These are phyloP conservation scores for Plasmodium reichenowi DNA, from an alignment of 169 alveolate genomes.

Conservation along the genomic window DNA sequence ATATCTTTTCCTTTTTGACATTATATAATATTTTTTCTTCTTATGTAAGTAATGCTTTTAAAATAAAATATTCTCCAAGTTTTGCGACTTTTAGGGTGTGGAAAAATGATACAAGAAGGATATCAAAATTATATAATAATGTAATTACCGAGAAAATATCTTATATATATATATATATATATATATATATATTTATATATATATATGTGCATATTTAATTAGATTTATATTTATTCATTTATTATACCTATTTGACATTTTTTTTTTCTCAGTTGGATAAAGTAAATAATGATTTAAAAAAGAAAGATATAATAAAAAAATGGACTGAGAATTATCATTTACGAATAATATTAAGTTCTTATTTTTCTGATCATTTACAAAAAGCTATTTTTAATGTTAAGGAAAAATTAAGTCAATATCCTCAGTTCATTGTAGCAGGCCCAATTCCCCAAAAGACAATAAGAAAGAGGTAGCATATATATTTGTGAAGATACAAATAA, in stretches of 20 bases:
- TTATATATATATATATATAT: not conserved
- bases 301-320: slow-evolving; percentile 56
- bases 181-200: not conserved
- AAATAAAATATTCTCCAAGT: not conserved
- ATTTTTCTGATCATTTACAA: slow-evolving; percentile 74
- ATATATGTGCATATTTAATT: not conserved
- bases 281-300: slow-evolving; percentile 43
- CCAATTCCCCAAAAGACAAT: slow-evolving; percentile 71
- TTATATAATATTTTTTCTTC: slow-evolving; percentile 4
- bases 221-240: not conserved
- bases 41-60: slow-evolving; percentile 20
- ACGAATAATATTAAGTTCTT: slow-evolving; percentile 41
- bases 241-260: not conserved
- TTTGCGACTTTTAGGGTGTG: not conserved
- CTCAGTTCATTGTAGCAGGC: slow-evolving; percentile 58
- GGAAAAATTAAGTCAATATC: slow-evolving; percentile 52
- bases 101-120: slow-evolving; percentile 2
- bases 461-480: slow-evolving; percentile 27
- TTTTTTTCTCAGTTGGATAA: slow-evolving; percentile 16
- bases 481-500: not conserved
- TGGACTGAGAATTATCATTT: slow-evolving; percentile 69
- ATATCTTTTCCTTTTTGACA: slow-evolving; percentile 8
- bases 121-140: slow-evolving; percentile 25
- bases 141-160: slow-evolving; percentile 5
- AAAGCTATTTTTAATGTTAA: slow-evolving; percentile 63